Conservation (phyloP, 1,284 basidiomycete genomes). For the Phylloboletellus chloephorus region DNA sequence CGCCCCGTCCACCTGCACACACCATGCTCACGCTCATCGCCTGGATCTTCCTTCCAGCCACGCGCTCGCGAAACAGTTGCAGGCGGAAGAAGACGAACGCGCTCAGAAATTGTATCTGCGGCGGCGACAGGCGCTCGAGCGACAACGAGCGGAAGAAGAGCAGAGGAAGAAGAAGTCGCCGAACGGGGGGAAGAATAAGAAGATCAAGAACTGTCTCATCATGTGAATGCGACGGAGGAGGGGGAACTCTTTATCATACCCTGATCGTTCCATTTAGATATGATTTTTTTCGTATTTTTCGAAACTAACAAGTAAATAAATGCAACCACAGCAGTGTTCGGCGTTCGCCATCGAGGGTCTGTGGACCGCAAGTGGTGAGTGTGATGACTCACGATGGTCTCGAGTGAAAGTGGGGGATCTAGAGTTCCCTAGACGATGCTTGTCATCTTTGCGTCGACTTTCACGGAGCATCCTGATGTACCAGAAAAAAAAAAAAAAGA, state of each 20-base stretch:
- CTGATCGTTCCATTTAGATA: background rate
- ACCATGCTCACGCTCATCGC: background rate
- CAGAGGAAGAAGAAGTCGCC: slow-evolving; percentile 11
- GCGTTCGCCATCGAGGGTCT: too few relatives aligned
- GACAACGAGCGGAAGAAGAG: slow-evolving; percentile 8
- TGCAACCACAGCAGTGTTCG: too few relatives aligned
- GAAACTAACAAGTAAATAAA: too few relatives aligned
- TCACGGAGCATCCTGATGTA: too few relatives aligned
- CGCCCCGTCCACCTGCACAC: slow-evolving; percentile 26
- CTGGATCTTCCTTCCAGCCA: slow-evolving; percentile 35
- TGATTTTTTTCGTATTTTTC: too few relatives aligned
- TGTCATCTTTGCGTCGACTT: too few relatives aligned
- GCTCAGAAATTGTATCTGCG: slow-evolving; percentile 39
- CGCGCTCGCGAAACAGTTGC: slow-evolving; percentile 63
- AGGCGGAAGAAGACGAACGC: slow-evolving; percentile 64
- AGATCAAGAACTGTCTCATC: slow-evolving; percentile 56
- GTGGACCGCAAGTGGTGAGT: too few relatives aligned
- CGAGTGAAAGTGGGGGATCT: too few relatives aligned
- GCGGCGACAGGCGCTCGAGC: slow-evolving; percentile 33
- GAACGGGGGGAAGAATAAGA: slow-evolving; percentile 33
- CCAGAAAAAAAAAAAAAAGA: too few relatives aligned
- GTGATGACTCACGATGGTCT: too few relatives aligned
- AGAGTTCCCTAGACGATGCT: too few relatives aligned
- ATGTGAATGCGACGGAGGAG: slow-evolving; percentile 53
- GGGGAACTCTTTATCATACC: background rate